phyloP scores from a whole-genome alignment of 75 land plant species.

The Selaginella tamariscina region DNA sequence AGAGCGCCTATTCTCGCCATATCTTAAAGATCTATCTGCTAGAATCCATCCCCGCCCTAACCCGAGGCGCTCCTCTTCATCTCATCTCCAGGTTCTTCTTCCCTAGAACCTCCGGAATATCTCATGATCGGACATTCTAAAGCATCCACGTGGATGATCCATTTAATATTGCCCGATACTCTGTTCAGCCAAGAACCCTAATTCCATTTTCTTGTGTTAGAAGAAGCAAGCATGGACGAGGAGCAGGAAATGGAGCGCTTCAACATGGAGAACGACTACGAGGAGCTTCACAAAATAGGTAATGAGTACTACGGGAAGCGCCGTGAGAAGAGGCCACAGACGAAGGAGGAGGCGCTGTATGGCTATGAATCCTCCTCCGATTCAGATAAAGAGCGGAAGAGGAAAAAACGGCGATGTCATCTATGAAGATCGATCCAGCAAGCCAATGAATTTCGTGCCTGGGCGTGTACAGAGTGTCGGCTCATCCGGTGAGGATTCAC shows the following conservation, averaged over 20 bases:
- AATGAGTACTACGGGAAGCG: constrained; percentile 65
- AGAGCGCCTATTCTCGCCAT: too few relatives aligned
- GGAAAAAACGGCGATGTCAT: constrained; percentile 26
- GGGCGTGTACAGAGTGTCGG: constrained; percentile 41
- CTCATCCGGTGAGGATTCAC: constrained; percentile 46
- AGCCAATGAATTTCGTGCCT: constrained; percentile 85
- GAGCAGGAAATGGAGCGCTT: constrained; percentile 84
- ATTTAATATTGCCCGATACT: too few relatives aligned
- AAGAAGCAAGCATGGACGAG: too few relatives aligned
- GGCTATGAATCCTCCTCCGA: constrained; percentile 44
- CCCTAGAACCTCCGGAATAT: too few relatives aligned
- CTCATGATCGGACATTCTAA: too few relatives aligned
- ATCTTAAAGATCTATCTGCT: too few relatives aligned
- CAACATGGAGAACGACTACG: constrained; percentile 70
- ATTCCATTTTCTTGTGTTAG: too few relatives aligned
- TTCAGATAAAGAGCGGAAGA: constrained; percentile 30
- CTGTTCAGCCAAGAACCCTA: too few relatives aligned
- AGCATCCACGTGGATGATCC: too few relatives aligned
- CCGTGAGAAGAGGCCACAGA: constrained; percentile 52
- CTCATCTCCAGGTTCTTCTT: too few relatives aligned
- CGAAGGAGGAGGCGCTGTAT: constrained; percentile 77
- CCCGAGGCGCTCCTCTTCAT: too few relatives aligned
- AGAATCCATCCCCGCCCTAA: too few relatives aligned
- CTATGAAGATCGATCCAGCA: constrained; percentile 43
- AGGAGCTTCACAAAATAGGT: constrained; percentile 68